Evolutionary conservation across 139 green algal genomes (phyloP).

Genomic region (Chlamydomonas schloesseri): DNA sequence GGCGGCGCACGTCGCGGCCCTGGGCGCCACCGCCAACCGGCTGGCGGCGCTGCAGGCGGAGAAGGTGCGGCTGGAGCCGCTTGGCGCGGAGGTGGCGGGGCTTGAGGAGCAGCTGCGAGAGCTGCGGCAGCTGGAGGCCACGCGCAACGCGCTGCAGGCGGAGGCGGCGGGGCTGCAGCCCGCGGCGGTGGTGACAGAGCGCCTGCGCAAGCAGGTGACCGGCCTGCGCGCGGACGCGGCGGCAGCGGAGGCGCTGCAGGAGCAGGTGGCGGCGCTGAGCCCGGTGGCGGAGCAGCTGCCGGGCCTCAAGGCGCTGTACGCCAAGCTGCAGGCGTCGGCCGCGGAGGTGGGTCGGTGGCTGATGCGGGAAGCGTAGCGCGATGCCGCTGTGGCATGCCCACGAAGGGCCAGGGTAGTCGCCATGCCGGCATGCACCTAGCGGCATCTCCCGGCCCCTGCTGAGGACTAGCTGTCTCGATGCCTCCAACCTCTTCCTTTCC

Average conservation of each 20-base stretch:
- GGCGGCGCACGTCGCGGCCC: constrained; percentile 20
- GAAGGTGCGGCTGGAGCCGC: constrained; percentile 19
- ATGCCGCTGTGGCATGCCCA: too few species aligned
- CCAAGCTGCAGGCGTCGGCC: constrained; percentile 38
- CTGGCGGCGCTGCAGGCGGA: constrained; percentile 22
- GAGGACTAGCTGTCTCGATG: too few species aligned
- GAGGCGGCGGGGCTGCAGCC: constrained; percentile 36
- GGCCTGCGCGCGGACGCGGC: constrained; percentile 29
- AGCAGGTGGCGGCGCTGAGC: constrained; percentile 41
- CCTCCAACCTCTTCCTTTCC: too few species aligned
- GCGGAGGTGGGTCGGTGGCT: constrained; percentile 34
- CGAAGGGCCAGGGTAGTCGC: too few species aligned
- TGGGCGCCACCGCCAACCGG: constrained; percentile 25
- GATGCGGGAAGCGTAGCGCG: too few species aligned
- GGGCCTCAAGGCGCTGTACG: constrained; percentile 35
- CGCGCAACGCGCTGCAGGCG: constrained; percentile 10
- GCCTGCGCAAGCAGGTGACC: constrained; percentile 32
- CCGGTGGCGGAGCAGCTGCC: constrained; percentile 44
- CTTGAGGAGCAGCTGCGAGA: constrained; percentile 41
- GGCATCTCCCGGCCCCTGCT: too few species aligned
- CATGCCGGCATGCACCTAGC: too few species aligned
- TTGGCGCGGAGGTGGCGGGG: constrained; percentile 19
- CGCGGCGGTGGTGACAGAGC: constrained; percentile 34
- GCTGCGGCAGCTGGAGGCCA: constrained; percentile 41
- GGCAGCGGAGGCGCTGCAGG: constrained; percentile 25